Evolutionary conservation across 805 yeast genomes (phyloP).

Genomic region (Candida sithepensis): DNA sequence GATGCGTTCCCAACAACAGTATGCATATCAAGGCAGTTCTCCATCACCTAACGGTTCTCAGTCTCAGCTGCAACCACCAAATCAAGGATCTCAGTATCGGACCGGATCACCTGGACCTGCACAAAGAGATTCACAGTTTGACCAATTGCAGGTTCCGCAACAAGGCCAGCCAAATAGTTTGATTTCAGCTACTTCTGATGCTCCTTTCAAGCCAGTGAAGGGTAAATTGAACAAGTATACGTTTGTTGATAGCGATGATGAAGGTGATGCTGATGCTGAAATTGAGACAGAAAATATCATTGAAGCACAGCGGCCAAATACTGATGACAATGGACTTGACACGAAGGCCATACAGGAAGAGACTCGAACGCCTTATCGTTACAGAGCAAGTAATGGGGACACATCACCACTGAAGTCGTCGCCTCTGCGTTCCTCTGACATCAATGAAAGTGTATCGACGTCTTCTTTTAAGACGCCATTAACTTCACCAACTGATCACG

Average conservation of each 20-base stretch:
- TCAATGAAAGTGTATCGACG: background rate
- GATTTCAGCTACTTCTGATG: conserved; percentile 2
- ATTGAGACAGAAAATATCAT: too few species aligned
- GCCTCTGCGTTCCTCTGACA: background rate
- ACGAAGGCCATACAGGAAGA: background rate
- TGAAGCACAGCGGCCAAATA: too few species aligned
- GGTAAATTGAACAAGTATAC: conserved; percentile 26
- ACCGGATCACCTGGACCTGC: background rate
- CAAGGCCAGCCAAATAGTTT: too few species aligned
- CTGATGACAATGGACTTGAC: background rate
- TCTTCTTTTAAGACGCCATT: background rate
- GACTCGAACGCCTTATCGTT: background rate
- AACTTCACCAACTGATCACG: background rate
- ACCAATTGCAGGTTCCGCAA: background rate
- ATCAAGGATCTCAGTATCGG: background rate
- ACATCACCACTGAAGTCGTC: background rate
- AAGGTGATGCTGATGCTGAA: conserved; percentile 12
- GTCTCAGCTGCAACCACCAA: background rate
- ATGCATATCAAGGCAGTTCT: conserved; percentile 10
- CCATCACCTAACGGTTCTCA: background rate
- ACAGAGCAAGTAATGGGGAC: background rate
- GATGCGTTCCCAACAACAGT: background rate
- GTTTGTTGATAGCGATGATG: conserved; percentile 27
- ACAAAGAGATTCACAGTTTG: too few species aligned
- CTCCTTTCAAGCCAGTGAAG: conserved; percentile 15